Percentiles rank a stretch among this genome's conserved stretches.
Evolutionary conservation across 805 yeast genomes (phyloP).

Genomic region (Zygosaccharomyces kombuchaensis): DNA sequence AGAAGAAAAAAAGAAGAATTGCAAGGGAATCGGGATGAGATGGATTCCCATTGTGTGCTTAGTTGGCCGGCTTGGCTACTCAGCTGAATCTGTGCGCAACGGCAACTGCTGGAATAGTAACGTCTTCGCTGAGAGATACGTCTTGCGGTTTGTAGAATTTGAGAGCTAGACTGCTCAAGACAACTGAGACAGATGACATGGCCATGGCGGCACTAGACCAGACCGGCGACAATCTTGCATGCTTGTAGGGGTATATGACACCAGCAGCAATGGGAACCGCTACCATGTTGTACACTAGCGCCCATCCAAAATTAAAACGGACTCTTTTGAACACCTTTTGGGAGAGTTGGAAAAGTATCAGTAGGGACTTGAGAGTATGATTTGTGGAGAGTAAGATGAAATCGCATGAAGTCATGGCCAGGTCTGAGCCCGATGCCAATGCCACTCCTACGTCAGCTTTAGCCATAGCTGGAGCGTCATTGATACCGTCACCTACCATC

Average conservation of each 20-base stretch:
- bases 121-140: neutral
- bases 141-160: slow-evolving; percentile 41
- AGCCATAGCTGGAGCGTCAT: slow-evolving; percentile 77
- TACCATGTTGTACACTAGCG: slow-evolving; percentile 50
- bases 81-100: slow-evolving; percentile 2
- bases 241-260: slow-evolving; percentile 51
- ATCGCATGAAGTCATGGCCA: slow-evolving; percentile 71
- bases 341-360: slow-evolving; percentile 51
- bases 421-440: slow-evolving; percentile 68
- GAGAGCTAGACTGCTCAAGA: slow-evolving; percentile 51
- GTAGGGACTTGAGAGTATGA: slow-evolving; percentile 47
- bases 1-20: neutral
- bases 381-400: slow-evolving; percentile 58
- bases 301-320: slow-evolving; percentile 57
- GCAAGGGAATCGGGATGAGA: neutral
- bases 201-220: slow-evolving; percentile 72
- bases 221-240: slow-evolving; percentile 54
- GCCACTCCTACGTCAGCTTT: slow-evolving; percentile 76
- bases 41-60: no score
- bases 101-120: neutral
- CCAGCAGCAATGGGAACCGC: slow-evolving; percentile 68
- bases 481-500: slow-evolving; percentile 82
- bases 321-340: slow-evolving; percentile 49
- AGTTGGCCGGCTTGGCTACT: neutral
- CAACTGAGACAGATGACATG: slow-evolving; percentile 52